Percentiles rank a stretch among this genome's conserved stretches.
phyloP scores from a whole-genome alignment of 1,139 yeast species.

The Nakaseomyces uthaithaninus region DNA sequence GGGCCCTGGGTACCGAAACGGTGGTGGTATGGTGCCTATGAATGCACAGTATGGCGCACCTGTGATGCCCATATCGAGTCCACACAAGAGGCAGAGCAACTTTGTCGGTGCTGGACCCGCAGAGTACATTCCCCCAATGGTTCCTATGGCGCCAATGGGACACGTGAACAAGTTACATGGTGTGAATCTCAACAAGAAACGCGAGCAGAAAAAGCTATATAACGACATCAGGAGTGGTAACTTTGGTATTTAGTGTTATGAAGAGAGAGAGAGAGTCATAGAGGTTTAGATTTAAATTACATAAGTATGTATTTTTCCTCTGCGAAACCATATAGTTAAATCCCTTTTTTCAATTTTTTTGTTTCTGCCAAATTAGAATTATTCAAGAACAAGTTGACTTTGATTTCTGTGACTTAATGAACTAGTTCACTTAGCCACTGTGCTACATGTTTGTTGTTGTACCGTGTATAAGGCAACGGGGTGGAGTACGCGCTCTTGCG shows the following conservation, averaged over 20 bases:
- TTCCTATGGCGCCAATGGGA: constrained; percentile 9
- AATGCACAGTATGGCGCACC: constrained; percentile 1
- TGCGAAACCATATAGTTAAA: no score
- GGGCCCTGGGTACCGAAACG: background rate
- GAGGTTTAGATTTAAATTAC: no score
- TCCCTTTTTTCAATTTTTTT: no score
- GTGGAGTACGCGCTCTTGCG: no score
- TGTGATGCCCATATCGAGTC: constrained; percentile 1
- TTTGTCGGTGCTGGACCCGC: background rate
- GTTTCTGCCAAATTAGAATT: no score
- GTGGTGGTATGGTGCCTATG: constrained; percentile 3
- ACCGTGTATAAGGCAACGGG: no score
- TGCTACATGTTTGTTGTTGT: no score
- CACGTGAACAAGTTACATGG: constrained; percentile 27
- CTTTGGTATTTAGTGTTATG: constrained; percentile 27
- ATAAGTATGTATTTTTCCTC: background rate
- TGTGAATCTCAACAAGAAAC: constrained; percentile 21
- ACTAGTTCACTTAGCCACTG: no score
- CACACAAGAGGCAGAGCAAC: constrained; percentile 6
- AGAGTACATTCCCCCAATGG: constrained; percentile 11
- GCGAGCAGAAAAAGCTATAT: constrained; percentile 28
- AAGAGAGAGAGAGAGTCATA: no score
- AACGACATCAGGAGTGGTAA: constrained; percentile 30
- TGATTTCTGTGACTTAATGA: no score
- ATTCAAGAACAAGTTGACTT: no score